These are phyloP conservation scores for Exobasidium rhododendri DNA, from an alignment of 1,284 basidiomycete genomes.

Conservation along the genomic window DNA sequence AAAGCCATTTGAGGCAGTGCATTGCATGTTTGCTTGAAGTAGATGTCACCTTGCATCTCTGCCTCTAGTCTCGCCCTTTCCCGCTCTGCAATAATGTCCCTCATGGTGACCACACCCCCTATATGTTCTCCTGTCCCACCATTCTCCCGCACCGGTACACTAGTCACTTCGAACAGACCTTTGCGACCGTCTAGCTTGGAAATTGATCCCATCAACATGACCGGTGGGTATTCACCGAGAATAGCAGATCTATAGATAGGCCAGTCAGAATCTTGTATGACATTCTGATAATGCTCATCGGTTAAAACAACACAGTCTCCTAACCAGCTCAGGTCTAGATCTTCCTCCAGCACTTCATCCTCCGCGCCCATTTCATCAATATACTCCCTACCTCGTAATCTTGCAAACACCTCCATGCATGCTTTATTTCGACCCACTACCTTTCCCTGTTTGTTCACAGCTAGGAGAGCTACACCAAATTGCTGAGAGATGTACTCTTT, in stretches of 20 bases:
- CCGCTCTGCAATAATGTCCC: constrained; percentile 33
- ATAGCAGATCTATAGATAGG: constrained; percentile 46
- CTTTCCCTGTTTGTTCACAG: constrained; percentile 37
- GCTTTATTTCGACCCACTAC: constrained; percentile 41
- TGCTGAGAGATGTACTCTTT: constrained; percentile 34
- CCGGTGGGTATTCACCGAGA: constrained; percentile 15
- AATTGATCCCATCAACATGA: not conserved
- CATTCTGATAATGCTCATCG: constrained; percentile 35
- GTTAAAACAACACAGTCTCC: constrained; percentile 39
- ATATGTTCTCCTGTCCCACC: constrained; percentile 36
- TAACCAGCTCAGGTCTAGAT: constrained; percentile 39
- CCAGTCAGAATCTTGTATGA: constrained; percentile 31
- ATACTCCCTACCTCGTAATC: constrained; percentile 15
- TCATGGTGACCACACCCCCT: constrained; percentile 37
- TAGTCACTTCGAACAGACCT: constrained; percentile 30
- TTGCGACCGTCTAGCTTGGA: constrained; percentile 21
- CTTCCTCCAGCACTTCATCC: not conserved
- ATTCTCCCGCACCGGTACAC: constrained; percentile 20
- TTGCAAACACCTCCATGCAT: constrained; percentile 35
- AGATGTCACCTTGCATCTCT: constrained; percentile 33
- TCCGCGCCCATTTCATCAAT: not conserved
- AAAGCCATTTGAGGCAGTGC: constrained; percentile 53
- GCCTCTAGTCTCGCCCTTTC: constrained; percentile 24
- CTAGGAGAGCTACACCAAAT: constrained; percentile 35
- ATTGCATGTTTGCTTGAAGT: constrained; percentile 44